Evolutionary conservation across 345 rosid genomes (phyloP).

Genomic region (thale cress (Arabidopsis thaliana)): TAIR10.1 NC_003070.9:10224501-10225000

Average conservation of each 20-base stretch:
- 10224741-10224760: constrained; percentile 19
- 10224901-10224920: constrained; percentile 38
- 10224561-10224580: constrained; percentile 71
- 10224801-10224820: not conserved
- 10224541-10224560: constrained; percentile 53
- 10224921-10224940: constrained; percentile 81
- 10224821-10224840: constrained; percentile 14
- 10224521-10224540: constrained; percentile 88
- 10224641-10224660: constrained; percentile 25
- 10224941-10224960: constrained; percentile 92
- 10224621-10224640: not conserved
- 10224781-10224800: not conserved
- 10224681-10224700: constrained; percentile 36
- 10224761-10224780: not conserved
- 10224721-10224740: constrained; percentile 32
- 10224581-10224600: constrained; percentile 68
- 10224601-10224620: not conserved
- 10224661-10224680: constrained; percentile 35
- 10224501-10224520: constrained; percentile 97
- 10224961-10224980: constrained; percentile 88
- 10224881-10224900: not conserved
- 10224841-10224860: constrained; percentile 43
- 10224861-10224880: constrained; percentile 22
- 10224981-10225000: constrained; percentile 84
- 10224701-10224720: constrained; percentile 44